Evolutionary conservation across 202 grass and related monocot genomes (phyloP).

Genomic region (Elaeis oleifera): DNA sequence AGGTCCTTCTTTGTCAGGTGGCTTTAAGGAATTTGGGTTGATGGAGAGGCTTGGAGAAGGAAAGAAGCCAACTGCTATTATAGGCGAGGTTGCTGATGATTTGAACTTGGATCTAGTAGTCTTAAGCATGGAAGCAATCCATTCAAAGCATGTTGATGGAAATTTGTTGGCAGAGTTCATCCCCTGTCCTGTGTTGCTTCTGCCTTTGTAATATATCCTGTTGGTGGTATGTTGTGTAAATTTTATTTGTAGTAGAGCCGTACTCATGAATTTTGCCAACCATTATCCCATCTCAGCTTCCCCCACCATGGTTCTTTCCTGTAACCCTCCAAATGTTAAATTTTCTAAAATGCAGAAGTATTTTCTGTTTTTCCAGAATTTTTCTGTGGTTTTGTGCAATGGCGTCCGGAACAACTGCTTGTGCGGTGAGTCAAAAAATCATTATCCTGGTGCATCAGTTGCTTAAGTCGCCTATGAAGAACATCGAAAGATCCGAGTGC

Average conservation of each 20-base stretch:
- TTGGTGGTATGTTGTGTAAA: conserved; percentile 28
- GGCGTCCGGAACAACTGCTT: too few relatives aligned
- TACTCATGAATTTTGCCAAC: neutral
- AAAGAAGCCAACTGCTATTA: conserved; percentile 65
- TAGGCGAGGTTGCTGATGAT: conserved; percentile 77
- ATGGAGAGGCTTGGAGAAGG: conserved; percentile 93
- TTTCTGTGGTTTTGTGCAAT: too few relatives aligned
- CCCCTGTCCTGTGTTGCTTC: conserved; percentile 74
- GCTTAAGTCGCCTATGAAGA: too few relatives aligned
- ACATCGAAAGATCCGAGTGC: too few relatives aligned
- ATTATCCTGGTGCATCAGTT: too few relatives aligned
- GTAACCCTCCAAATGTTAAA: too few relatives aligned
- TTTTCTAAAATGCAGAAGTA: too few relatives aligned
- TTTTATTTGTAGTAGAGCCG: neutral
- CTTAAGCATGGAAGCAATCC: conserved; percentile 90
- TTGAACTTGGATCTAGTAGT: conserved; percentile 84
- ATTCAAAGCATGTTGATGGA: conserved; percentile 83
- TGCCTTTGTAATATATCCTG: conserved; percentile 46
- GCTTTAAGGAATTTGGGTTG: conserved; percentile 86
- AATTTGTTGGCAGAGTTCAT: conserved; percentile 91
- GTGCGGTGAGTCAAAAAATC: too few relatives aligned
- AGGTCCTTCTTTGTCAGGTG: conserved; percentile 33
- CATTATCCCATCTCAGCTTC: too few relatives aligned
- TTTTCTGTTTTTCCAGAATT: too few relatives aligned
- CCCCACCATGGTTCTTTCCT: too few relatives aligned